phyloP scores from a whole-genome alignment of 2,329 filamentous ascomycete species.

The Colletotrichum lentis region DNA sequence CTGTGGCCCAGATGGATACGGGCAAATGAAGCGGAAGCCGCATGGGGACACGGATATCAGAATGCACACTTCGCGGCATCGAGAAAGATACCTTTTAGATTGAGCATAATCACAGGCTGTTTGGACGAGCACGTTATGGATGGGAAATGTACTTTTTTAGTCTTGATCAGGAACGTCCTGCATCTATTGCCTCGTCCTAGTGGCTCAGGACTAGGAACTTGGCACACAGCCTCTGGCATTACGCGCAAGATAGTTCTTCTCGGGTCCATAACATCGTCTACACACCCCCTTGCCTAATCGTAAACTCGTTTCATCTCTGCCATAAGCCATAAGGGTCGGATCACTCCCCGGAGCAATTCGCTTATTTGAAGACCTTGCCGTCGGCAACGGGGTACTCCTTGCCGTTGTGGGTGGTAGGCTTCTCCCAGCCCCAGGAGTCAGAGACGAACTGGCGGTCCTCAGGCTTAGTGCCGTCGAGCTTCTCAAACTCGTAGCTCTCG shows the following conservation, averaged over 20 bases:
- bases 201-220: conserved; percentile 22
- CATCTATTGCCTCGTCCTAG: conserved; percentile 35
- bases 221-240: conserved; percentile 36
- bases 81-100: conserved; percentile 33
- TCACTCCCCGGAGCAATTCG: conserved; percentile 38
- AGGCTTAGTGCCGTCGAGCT: conserved; percentile 87
- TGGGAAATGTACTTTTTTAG: conserved; percentile 15
- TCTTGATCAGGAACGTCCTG: conserved; percentile 33
- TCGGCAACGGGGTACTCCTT: conserved; percentile 90
- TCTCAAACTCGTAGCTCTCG: conserved; percentile 95
- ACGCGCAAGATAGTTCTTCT: conserved; percentile 36
- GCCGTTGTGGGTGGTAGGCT: conserved; percentile 78
- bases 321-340: conserved; percentile 47
- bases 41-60: neutral
- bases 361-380: conserved; percentile 99
- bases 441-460: conserved; percentile 89
- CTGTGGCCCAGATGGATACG: neutral
- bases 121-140: neutral
- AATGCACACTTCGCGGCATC: conserved; percentile 12
- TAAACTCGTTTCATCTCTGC: conserved; percentile 44
- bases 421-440: conserved; percentile 91
- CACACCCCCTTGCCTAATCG: conserved; percentile 36
- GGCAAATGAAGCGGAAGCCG: neutral
- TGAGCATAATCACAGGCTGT: neutral
- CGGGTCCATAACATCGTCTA: conserved; percentile 38